Evolutionary conservation across 306 rosid genomes (phyloP), one percentile per base, ranked within the genome.

Genomic region (Cucurbita moschata): DNA sequence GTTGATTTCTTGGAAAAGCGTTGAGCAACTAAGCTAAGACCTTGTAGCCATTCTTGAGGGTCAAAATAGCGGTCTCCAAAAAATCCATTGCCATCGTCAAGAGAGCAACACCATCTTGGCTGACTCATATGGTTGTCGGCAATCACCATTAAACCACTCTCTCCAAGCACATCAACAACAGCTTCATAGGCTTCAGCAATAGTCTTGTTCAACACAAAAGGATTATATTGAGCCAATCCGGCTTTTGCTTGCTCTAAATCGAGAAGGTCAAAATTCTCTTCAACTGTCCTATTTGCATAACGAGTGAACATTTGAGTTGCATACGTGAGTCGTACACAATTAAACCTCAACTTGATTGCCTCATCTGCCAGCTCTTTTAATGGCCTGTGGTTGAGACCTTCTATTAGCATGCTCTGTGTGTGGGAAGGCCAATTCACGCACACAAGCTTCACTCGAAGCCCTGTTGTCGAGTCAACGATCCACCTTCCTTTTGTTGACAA

Each of bases 61-160:
- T 81, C 74, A 56, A 87, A 85, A 68, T 85, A 76, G 39, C 80
- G 68, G 9, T 87, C 84, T 55, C 79, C 52, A 14, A 82, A 87
- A 80, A 87, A 87, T 0, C 86, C 86, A 81, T 87, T 85, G 10
- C 77, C 88, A 64, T 87, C 91, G 23, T 85, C 82, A 70, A 81
- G 81, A 30, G 38, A 0, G 8, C 88, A 87, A 3, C 88, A 87
- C 88, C 91, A 87, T 23, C 83, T 79, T 0, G 91, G 86, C 15
- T 79, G 65, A 53, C 88, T 85, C 7, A 87, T 88, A 60, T 87
- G 88, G 54, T 87, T 87, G 75, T 87, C 91, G 43, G 80, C 26
- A 77, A 79, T 60, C 1, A 87, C 87, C 62, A 58, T 82, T n/a
- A 87, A 72, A 12, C 82, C 82, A 16, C 78, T 82, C 38, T 40